Conservation (phyloP, 2,329 filamentous ascomycete species). For the Aspergillus candidus region DNA sequence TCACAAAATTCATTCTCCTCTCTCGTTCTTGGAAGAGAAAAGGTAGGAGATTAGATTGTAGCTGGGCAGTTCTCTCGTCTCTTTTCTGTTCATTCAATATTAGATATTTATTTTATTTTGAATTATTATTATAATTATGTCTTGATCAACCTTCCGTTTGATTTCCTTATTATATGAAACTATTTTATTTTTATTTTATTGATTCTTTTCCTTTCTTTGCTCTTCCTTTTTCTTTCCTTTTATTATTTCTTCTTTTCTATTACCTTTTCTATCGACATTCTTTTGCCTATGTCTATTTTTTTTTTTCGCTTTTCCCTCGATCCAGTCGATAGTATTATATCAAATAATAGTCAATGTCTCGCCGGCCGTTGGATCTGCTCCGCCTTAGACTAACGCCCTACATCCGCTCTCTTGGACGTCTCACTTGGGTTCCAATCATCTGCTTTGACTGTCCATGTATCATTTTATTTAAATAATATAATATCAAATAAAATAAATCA, state of each 20-base stretch:
- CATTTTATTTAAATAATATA: too few relatives aligned
- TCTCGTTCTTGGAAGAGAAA: too few relatives aligned
- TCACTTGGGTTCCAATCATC: background rate
- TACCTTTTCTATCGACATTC: conserved; percentile 1
- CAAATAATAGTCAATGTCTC: too few relatives aligned
- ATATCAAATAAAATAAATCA: conserved; percentile 1
- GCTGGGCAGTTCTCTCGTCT: background rate
- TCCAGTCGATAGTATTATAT: too few relatives aligned
- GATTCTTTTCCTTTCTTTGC: too few relatives aligned
- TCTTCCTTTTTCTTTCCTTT: background rate
- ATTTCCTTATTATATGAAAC: too few relatives aligned
- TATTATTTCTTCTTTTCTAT: conserved; percentile 5
- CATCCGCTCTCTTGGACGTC: conserved; percentile 13
- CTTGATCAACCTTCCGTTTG: too few relatives aligned
- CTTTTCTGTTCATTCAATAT: background rate
- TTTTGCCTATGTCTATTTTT: conserved; percentile 7
- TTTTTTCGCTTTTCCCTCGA: too few relatives aligned
- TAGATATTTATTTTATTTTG: background rate
- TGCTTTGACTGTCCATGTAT: too few relatives aligned
- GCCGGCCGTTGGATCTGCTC: conserved; percentile 20
- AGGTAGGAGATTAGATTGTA: too few relatives aligned
- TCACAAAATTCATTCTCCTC: too few relatives aligned
- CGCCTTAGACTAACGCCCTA: conserved; percentile 16
- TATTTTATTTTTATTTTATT: background rate
- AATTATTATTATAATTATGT: background rate